These are phyloP conservation scores for Mycosarcoma mackinlayi DNA, from an alignment of 1,284 basidiomycete genomes.

Conservation along the genomic window DNA sequence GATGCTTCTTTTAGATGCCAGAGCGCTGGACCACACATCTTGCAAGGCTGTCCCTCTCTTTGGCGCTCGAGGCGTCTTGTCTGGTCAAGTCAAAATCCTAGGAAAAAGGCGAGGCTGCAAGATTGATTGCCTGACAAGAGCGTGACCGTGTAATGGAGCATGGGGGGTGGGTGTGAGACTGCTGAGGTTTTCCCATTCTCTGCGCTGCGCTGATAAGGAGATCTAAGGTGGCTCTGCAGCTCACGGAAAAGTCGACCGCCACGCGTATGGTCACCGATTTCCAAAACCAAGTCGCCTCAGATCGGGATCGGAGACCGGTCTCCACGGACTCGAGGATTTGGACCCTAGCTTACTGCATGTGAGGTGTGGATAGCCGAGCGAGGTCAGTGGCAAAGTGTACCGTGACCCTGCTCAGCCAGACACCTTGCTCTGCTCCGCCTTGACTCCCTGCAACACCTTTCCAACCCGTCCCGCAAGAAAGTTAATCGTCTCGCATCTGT, in stretches of 20 bases:
- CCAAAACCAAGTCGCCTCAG: not conserved
- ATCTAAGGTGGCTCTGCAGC: conserved; percentile 13
- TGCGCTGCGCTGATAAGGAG: conserved; percentile 11
- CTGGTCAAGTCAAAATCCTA: not conserved
- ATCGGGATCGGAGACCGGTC: not conserved
- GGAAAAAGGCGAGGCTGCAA: not conserved
- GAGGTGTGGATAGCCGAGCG: conserved; percentile 15
- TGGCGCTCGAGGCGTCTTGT: too few species aligned
- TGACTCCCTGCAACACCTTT: too few species aligned
- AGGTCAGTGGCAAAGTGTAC: conserved; percentile 13
- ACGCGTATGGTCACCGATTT: conserved; percentile 1
- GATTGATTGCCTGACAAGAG: too few species aligned
- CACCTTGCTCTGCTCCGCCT: too few species aligned
- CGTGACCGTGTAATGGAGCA: too few species aligned
- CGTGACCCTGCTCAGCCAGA: not conserved
- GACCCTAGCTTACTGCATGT: conserved; percentile 1
- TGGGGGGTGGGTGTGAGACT: too few species aligned
- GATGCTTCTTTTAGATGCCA: not conserved
- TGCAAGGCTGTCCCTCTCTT: not conserved
- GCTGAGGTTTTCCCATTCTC: too few species aligned
- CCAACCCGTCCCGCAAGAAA: too few species aligned
- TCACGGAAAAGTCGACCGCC: conserved; percentile 5
- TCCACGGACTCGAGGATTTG: not conserved
- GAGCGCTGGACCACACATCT: not conserved
- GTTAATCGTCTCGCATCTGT: not conserved